Evolutionary conservation across 1,284 basidiomycete species (phyloP), one percentile per base, ranked within the genome.

Genomic region (Xanthoconium separans): DNA sequence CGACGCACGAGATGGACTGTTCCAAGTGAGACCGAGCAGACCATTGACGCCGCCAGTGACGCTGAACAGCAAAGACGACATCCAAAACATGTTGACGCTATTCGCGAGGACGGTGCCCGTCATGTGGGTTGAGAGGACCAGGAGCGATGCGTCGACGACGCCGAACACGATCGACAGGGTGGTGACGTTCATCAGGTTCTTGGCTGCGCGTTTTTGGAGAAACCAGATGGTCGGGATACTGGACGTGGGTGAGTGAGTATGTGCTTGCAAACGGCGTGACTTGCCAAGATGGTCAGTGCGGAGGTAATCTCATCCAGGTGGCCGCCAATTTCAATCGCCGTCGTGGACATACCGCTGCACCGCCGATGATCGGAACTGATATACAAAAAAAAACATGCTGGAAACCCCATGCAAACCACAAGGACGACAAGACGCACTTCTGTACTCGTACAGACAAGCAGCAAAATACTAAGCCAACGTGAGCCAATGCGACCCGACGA

Each of bases 1-100:
- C n/a, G n/a, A n/a, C n/a, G n/a, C 64, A 83, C 83, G 81, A 84
- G 68, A 79, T 79, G 6, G 82, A 80, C 56, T 82, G 78, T 80
- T 83, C 81, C 81, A 83, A 3, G 79, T 78, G 24, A 84, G 64
- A 24, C 79, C 81, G 0, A 84, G 69, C 9, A 84, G 66, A 52
- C 80, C 80, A 55, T 85, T 84, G 34, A 85, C 77, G 2, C 82
- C 80, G 16, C 78, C 76, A 3, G 80, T 80, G 33, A 85, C 81
- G 47, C 80, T 83, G 63, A 85, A 79, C 3, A 85, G 72, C 51
- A 84, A 62, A 0, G 83, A 83, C 2, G 76, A 78, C 61, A 85
- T 81, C 82, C 82, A 84, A 58, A 85, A 80, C 2, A 72, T 73
- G 60, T 84, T 84, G 41, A 83, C 81, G 12, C 70, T 66, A 27